phyloP scores from a whole-genome alignment of 1,284 basidiomycete genomes.

The Ceratobasidium sp. region DNA sequence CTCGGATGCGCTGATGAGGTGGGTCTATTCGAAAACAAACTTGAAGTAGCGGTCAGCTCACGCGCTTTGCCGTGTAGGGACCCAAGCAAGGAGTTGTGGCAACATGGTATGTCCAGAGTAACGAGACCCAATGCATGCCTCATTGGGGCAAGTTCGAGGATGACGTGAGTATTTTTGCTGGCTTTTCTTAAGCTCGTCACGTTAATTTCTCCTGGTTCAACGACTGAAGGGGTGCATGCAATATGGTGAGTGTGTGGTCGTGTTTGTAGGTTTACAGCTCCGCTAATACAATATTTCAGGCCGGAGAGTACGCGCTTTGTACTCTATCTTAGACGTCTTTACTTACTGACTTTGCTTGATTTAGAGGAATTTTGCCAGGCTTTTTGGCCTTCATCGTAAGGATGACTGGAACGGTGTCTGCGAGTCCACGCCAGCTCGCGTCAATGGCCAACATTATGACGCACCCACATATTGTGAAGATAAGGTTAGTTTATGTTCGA shows the following conservation, averaged over 20 bases:
- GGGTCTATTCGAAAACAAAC: not conserved
- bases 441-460: not conserved
- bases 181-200: not conserved
- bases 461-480: constrained; percentile 38
- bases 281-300: constrained; percentile 7
- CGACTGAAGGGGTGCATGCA: constrained; percentile 34
- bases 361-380: constrained; percentile 35
- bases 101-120: constrained; percentile 41
- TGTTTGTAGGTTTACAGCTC: not conserved
- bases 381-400: constrained; percentile 10
- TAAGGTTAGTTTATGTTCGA: constrained; percentile 7
- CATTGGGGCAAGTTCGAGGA: constrained; percentile 39
- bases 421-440: constrained; percentile 29
- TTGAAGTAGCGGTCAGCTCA: too few species aligned
- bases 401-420: constrained; percentile 43
- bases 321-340: not conserved
- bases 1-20: constrained; percentile 34
- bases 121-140: constrained; percentile 37
- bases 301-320: not conserved
- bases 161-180: constrained; percentile 13
- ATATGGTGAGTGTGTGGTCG: constrained; percentile 32
- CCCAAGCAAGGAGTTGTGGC: constrained; percentile 36
- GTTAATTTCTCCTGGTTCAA: not conserved
- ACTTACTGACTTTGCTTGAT: not conserved
- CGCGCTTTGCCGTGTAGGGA: constrained; percentile 14